These are phyloP conservation scores for Plectosphaerella plurivora DNA, from an alignment of 2,329 filamentous ascomycete species.

Conservation along the genomic window DNA sequence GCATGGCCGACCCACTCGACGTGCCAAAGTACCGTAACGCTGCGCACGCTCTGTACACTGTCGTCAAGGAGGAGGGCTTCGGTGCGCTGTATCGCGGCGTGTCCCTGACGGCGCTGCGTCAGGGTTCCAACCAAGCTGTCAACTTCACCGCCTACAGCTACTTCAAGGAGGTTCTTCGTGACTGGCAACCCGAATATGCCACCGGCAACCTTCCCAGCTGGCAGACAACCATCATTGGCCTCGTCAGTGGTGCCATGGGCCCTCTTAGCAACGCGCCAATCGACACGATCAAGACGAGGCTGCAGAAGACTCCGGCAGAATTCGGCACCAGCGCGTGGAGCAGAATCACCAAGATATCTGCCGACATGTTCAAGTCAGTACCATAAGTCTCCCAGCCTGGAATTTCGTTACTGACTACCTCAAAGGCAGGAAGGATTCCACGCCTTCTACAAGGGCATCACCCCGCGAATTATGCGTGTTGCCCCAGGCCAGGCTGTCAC, in stretches of 20 bases:
- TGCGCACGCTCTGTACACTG: conserved; percentile 76
- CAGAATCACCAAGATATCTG: conserved; percentile 73
- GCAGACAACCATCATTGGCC: conserved; percentile 86
- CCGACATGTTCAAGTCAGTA: conserved; percentile 75
- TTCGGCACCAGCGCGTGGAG: conserved; percentile 75
- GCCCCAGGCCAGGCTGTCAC: conserved; percentile 86
- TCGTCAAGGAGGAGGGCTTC: conserved; percentile 85
- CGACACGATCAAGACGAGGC: conserved; percentile 95
- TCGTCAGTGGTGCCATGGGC: conserved; percentile 91
- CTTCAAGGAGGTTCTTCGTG: conserved; percentile 75
- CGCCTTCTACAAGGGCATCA: conserved; percentile 99
- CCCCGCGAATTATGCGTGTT: conserved; percentile 93
- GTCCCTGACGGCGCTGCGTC: conserved; percentile 83
- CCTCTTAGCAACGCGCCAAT: conserved; percentile 96
- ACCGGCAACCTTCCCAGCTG: conserved; percentile 70
- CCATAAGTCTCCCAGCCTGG: not conserved
- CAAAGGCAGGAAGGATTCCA: conserved; percentile 81
- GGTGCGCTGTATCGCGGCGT: conserved; percentile 91
- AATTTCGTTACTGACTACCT: conserved; percentile 1
- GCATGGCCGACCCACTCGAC: conserved; percentile 93
- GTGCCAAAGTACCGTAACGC: conserved; percentile 97
- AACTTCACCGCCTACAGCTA: conserved; percentile 98
- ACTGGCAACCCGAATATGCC: conserved; percentile 65
- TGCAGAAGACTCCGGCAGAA: conserved; percentile 85
- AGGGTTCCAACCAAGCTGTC: conserved; percentile 95